phyloP scores from a whole-genome alignment of 352 stramenopile genomes.

The Pythium aphanidermatum region DNA sequence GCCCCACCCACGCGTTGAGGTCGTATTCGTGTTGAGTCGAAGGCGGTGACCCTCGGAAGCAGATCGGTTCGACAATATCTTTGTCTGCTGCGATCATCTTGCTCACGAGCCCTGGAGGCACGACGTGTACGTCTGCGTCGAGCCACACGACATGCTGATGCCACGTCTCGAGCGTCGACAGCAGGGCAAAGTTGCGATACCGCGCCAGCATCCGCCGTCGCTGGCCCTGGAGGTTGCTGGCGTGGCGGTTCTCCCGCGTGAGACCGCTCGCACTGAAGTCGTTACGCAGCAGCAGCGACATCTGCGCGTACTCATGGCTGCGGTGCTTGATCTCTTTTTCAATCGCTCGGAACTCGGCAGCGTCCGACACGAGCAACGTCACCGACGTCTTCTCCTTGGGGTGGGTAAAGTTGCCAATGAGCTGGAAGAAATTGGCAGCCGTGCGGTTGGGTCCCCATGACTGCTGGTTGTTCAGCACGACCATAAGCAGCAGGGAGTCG shows the following conservation, averaged over 20 bases:
- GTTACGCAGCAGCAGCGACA: conserved; percentile 29
- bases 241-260: conserved; percentile 27
- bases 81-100: conserved; percentile 22
- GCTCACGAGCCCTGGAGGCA: conserved; percentile 17
- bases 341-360: conserved; percentile 21
- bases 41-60: too few species aligned
- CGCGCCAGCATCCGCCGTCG: conserved; percentile 33
- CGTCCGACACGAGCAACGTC: conserved; percentile 26
- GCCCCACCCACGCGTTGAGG: too few species aligned
- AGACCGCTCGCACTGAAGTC: conserved; percentile 20
- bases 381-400: conserved; percentile 22
- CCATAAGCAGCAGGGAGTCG: conserved; percentile 21
- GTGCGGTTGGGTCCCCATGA: conserved; percentile 28
- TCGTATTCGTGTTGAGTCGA: too few species aligned
- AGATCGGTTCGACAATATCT: conserved; percentile 11
- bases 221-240: conserved; percentile 15
- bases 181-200: conserved; percentile 40
- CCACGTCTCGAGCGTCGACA: conserved; percentile 29
- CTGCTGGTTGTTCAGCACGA: conserved; percentile 24
- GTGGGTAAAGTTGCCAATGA: conserved; percentile 25
- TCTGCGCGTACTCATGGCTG: conserved; percentile 14
- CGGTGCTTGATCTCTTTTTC: conserved; percentile 10
- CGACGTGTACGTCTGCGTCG: conserved; percentile 21
- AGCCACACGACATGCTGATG: conserved; percentile 39
- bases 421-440: conserved; percentile 22